A percentile compares a stretch with the other conserved stretches of the same genome.
Conservation (phyloP, 2,329 filamentous ascomycete species). For the Colletotrichum cuscutae region DNA sequence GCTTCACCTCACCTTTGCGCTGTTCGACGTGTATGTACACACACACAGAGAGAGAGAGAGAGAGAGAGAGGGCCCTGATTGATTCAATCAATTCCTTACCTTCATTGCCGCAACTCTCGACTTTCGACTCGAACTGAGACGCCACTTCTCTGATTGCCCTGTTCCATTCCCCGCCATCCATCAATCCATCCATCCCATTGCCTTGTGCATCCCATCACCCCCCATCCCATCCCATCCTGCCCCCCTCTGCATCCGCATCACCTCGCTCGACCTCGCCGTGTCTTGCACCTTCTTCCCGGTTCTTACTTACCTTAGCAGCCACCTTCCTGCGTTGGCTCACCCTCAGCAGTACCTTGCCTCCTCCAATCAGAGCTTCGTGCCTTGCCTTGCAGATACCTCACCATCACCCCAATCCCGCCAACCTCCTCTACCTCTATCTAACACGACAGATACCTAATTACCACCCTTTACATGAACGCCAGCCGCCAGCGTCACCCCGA, state of each 20-base stretch:
- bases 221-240: background rate
- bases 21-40: background rate
- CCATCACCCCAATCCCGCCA: background rate
- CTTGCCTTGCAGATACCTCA: constrained; percentile 12
- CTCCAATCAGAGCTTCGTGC: constrained; percentile 13
- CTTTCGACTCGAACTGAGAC: background rate
- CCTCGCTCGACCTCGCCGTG: background rate
- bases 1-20: background rate
- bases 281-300: constrained; percentile 1
- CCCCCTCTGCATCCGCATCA: background rate
- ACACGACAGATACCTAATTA: too few species aligned
- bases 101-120: background rate
- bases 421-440: background rate
- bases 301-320: background rate
- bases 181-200: constrained; percentile 11
- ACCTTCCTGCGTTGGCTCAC: background rate
- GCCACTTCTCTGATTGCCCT: background rate
- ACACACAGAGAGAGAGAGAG: background rate
- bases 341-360: background rate
- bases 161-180: background rate
- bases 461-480: background rate
- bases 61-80: background rate
- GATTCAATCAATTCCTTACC: background rate
- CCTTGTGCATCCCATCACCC: background rate
- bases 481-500: background rate